phyloP scores from a whole-genome alignment of 345 rosid genomes.

The Brassica cretica region DNA sequence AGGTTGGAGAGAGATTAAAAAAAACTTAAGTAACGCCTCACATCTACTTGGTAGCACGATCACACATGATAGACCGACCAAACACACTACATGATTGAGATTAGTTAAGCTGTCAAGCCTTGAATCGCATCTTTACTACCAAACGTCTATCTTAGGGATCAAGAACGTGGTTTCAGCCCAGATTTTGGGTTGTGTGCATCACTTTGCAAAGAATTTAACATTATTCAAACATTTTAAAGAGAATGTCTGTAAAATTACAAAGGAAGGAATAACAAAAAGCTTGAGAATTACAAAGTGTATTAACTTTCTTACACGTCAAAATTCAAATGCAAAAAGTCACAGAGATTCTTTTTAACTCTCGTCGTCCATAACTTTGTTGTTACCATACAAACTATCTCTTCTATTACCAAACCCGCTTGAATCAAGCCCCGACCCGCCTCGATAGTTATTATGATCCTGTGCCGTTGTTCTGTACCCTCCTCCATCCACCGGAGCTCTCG shows the following conservation, averaged over 20 bases:
- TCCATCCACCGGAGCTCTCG: slow-evolving; percentile 63
- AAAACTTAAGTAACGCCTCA: background rate
- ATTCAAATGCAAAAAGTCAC: slow-evolving; percentile 8
- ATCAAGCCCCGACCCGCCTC: slow-evolving; percentile 60
- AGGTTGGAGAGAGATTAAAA: background rate
- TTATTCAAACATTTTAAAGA: background rate
- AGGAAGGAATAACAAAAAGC: background rate
- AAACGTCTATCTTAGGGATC: background rate
- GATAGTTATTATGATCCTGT: slow-evolving; percentile 54
- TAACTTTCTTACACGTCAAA: slow-evolving; percentile 17
- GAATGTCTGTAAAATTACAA: background rate
- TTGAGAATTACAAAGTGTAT: slow-evolving; percentile 10
- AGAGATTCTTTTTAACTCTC: slow-evolving; percentile 37
- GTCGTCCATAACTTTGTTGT: slow-evolving; percentile 64
- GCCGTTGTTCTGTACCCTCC: slow-evolving; percentile 60
- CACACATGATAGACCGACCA: slow-evolving; percentile 1
- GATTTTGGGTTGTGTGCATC: background rate
- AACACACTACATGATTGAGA: background rate
- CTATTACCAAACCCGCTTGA: slow-evolving; percentile 66
- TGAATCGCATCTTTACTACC: slow-evolving; percentile 10
- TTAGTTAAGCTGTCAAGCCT: background rate
- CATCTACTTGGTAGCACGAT: slow-evolving; percentile 32
- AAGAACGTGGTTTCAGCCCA: background rate
- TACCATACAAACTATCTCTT: slow-evolving; percentile 59
- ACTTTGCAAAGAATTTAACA: background rate